phyloP scores from a whole-genome alignment of 495 filamentous ascomycete species.

The Cudoniella acicularis region DNA sequence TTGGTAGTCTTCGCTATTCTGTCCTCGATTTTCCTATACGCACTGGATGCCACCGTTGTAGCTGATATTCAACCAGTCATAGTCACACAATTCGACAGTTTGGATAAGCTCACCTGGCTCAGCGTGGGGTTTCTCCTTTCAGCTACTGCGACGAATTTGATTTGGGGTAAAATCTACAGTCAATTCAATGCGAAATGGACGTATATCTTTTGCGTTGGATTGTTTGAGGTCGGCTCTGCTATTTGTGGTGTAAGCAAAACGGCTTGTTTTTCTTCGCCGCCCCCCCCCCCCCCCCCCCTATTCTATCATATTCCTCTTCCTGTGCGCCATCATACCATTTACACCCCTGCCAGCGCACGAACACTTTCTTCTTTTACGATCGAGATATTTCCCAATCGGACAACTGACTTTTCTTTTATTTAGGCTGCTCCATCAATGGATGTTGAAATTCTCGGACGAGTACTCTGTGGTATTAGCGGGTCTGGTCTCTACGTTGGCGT shows the following conservation, averaged over 20 bases:
- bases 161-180: slow-evolving; percentile 41
- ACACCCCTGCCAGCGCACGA: no score
- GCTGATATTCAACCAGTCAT: slow-evolving; percentile 56
- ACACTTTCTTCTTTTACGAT: not conserved
- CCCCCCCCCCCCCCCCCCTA: no score
- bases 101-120: slow-evolving; percentile 56
- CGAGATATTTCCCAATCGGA: not conserved
- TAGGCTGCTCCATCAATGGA: slow-evolving; percentile 45
- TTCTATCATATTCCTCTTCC: no score
- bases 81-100: slow-evolving; percentile 42
- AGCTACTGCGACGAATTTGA: slow-evolving; percentile 43
- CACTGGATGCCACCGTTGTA: slow-evolving; percentile 47
- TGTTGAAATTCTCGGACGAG: slow-evolving; percentile 51
- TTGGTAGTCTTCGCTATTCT: slow-evolving; percentile 20
- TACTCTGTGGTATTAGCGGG: slow-evolving; percentile 39
- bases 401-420: not conserved
- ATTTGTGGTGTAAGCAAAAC: slow-evolving; percentile 40
- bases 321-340: no score
- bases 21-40: slow-evolving; percentile 20
- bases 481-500: slow-evolving; percentile 49
- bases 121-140: slow-evolving; percentile 50
- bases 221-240: slow-evolving; percentile 51
- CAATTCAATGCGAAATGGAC: slow-evolving; percentile 52
- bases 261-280: not conserved
- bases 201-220: slow-evolving; percentile 42